These are phyloP conservation scores for Amanita jacksonii DNA, from an alignment of 768 basidiomycete genomes.

Conservation along the genomic window DNA sequence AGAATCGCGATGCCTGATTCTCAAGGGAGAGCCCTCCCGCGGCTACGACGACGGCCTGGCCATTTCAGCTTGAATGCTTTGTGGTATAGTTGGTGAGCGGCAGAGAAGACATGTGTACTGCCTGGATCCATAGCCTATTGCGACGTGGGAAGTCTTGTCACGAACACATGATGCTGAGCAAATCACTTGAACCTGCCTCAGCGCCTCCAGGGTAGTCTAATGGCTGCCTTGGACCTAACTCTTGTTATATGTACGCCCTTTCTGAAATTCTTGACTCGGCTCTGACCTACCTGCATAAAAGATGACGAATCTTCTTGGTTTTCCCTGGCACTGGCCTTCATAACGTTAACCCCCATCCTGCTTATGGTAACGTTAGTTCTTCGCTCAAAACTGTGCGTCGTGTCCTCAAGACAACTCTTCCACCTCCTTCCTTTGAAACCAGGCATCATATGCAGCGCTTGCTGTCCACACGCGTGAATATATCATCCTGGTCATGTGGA, in stretches of 20 bases:
- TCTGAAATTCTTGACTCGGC: conserved; percentile 3
- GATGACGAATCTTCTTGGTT: conserved; percentile 54
- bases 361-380: conserved; percentile 44
- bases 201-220: not conserved
- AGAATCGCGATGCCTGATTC: no score
- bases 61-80: no score
- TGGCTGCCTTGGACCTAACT: conserved; percentile 1
- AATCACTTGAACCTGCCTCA: not conserved
- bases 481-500: conserved; percentile 77
- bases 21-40: no score
- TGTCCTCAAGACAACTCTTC: not conserved
- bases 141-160: no score
- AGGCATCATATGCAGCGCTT: conserved; percentile 76
- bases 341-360: conserved; percentile 62
- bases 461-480: conserved; percentile 71
- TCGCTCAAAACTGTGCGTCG: conserved; percentile 4
- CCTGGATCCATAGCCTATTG: no score
- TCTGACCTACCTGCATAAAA: conserved; percentile 16
- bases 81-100: no score
- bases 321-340: conserved; percentile 48
- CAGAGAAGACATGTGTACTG: no score
- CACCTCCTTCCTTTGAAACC: no score
- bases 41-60: no score
- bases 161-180: no score
- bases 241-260: not conserved